Conservation (phyloP, 2,329 filamentous ascomycete genomes). For the Pleomassaria siparia region DNA sequence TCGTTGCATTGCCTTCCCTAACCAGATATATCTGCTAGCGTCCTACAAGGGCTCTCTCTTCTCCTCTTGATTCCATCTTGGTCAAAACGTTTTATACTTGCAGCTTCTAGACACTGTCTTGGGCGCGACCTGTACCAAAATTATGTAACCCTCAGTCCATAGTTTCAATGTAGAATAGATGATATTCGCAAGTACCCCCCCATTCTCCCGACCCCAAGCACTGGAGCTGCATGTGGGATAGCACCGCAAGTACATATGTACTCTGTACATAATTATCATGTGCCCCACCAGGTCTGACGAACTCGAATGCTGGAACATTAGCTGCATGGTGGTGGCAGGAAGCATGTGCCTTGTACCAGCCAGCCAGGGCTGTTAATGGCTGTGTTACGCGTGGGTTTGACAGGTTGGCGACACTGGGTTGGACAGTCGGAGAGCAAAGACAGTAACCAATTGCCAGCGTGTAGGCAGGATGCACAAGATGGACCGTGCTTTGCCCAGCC, state of each 20-base stretch:
- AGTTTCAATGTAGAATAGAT: slow-evolving; percentile 10
- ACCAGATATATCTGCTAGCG: no score
- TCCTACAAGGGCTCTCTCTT: neutral
- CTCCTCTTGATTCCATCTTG: neutral
- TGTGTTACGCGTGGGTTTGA: neutral
- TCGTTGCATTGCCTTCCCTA: no score
- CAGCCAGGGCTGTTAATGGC: neutral
- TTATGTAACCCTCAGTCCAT: slow-evolving; percentile 17
- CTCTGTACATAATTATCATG: slow-evolving; percentile 1
- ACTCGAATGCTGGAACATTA: neutral
- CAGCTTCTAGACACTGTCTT: slow-evolving; percentile 3
- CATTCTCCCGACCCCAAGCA: neutral
- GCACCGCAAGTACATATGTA: no score
- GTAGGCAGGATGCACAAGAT: neutral
- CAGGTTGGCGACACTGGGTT: neutral
- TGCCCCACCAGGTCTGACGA: neutral
- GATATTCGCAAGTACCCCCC: neutral
- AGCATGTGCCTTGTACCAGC: no score
- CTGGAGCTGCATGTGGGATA: neutral
- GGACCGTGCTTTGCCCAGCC: neutral
- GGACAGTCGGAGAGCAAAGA: neutral
- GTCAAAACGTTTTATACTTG: slow-evolving; percentile 5
- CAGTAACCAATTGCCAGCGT: neutral
- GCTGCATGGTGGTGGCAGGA: neutral
- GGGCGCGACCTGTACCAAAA: slow-evolving; percentile 25